These are phyloP conservation scores for Hypoxylon crocopeplum DNA, from an alignment of 495 filamentous ascomycete species.

Conservation along the genomic window DNA sequence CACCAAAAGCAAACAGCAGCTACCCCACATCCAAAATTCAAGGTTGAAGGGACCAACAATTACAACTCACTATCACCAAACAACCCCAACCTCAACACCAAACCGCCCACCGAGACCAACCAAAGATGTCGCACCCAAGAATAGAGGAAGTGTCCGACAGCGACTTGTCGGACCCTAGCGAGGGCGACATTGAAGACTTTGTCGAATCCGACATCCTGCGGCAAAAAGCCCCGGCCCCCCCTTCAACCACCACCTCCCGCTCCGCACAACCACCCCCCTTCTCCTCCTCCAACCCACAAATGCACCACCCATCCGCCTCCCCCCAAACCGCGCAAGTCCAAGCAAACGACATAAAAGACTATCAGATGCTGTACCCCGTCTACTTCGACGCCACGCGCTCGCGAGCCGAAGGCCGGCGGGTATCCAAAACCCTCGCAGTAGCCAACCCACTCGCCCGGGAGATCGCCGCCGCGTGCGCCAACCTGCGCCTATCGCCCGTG, in stretches of 20 bases:
- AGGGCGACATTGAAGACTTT: slow-evolving; percentile 68
- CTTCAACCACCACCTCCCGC: slow-evolving; percentile 19
- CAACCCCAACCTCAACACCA: neutral
- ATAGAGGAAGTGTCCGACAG: slow-evolving; percentile 89
- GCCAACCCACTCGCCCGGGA: slow-evolving; percentile 86
- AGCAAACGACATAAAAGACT: slow-evolving; percentile 61
- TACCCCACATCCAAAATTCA: slow-evolving; percentile 34
- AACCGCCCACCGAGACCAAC: slow-evolving; percentile 13
- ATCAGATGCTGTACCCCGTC: slow-evolving; percentile 90
- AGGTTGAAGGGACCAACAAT: too few species aligned
- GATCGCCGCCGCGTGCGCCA: slow-evolving; percentile 82
- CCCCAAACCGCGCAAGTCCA: slow-evolving; percentile 45
- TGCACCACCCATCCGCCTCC: slow-evolving; percentile 34
- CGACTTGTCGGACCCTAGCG: slow-evolving; percentile 76
- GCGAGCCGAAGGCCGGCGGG: slow-evolving; percentile 79
- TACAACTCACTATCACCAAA: too few species aligned
- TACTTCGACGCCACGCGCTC: slow-evolving; percentile 86
- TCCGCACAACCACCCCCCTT: slow-evolving; percentile 37
- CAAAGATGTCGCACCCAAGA: slow-evolving; percentile 79
- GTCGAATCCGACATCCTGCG: slow-evolving; percentile 55
- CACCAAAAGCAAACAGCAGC: too few species aligned
- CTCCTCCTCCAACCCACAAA: slow-evolving; percentile 4
- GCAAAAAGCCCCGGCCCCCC: slow-evolving; percentile 21
- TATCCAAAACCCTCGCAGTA: slow-evolving; percentile 73
- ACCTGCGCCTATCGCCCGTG: slow-evolving; percentile 73